These are phyloP conservation scores for Cladophialophora carrionii DNA, from an alignment of 2,329 filamentous ascomycete species.

Conservation along the genomic window DNA sequence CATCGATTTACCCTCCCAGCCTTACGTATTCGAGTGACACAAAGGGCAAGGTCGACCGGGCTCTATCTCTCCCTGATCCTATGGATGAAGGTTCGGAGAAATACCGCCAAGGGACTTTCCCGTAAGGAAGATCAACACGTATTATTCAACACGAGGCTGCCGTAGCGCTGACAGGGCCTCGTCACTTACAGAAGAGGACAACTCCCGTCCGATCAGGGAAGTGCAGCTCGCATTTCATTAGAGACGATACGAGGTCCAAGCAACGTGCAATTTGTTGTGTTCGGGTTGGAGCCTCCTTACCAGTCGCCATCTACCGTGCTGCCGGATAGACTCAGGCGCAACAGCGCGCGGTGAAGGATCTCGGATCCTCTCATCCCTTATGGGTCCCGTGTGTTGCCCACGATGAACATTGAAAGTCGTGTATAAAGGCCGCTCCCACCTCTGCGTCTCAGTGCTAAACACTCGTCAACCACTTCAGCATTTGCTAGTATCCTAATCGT, in stretches of 20 bases:
- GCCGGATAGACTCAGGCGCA: not conserved
- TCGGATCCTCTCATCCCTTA: not conserved
- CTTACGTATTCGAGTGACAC: not conserved
- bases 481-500: not conserved
- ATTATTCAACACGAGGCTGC: slow-evolving; percentile 4
- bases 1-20: not conserved
- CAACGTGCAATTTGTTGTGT: slow-evolving; percentile 5
- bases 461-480: not conserved
- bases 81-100: slow-evolving; percentile 4
- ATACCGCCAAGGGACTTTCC: not conserved
- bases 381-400: not conserved
- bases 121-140: not conserved
- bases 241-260: slow-evolving; percentile 4
- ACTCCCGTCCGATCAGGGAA: not conserved
- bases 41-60: not conserved
- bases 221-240: not conserved
- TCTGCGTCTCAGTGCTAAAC: not conserved
- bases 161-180: slow-evolving; percentile 2
- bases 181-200: not conserved
- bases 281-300: slow-evolving; percentile 1
- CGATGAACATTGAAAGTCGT: too few relatives aligned
- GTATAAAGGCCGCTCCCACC: slow-evolving; percentile 3
- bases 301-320: not conserved
- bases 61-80: not conserved
- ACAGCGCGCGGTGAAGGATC: not conserved